Conservation (phyloP, 257 asterid species). For the Jasminum sambac region DNA sequence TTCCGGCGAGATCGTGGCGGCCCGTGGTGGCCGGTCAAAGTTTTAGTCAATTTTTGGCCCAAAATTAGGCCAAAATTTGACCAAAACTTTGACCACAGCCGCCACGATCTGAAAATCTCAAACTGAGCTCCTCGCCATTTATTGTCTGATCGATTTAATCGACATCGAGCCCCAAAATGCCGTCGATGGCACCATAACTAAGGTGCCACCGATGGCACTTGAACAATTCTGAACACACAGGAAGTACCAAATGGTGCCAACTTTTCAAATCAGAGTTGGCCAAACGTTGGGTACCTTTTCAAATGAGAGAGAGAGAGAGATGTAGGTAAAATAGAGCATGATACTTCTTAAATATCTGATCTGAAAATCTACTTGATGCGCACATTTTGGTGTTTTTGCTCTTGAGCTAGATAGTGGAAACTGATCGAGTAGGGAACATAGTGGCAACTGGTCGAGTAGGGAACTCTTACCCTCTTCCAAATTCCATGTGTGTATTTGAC, state of each 20-base stretch:
- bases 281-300: slow-evolving; percentile 69
- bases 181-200: too few species aligned
- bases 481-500: slow-evolving; percentile 51
- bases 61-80: too few species aligned
- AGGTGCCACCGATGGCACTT: too few species aligned
- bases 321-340: slow-evolving; percentile 57
- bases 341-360: slow-evolving; percentile 11
- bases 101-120: too few species aligned
- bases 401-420: slow-evolving; percentile 52
- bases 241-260: slow-evolving; percentile 52
- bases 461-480: slow-evolving; percentile 49
- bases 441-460: slow-evolving; percentile 52
- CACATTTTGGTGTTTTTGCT: slow-evolving; percentile 23
- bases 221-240: too few species aligned
- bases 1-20: too few species aligned
- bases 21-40: too few species aligned
- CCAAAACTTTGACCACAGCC: too few species aligned
- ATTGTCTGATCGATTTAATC: too few species aligned
- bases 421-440: slow-evolving; percentile 67
- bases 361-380: slow-evolving; percentile 14
- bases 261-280: slow-evolving; percentile 65
- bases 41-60: too few species aligned
- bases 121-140: too few species aligned
- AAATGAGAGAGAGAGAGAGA: slow-evolving; percentile 46
- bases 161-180: too few species aligned